Percentiles rank a stretch among this genome's conserved stretches.
phyloP scores from a whole-genome alignment of 257 asterid species.

The Fraxinus anomala region DNA sequence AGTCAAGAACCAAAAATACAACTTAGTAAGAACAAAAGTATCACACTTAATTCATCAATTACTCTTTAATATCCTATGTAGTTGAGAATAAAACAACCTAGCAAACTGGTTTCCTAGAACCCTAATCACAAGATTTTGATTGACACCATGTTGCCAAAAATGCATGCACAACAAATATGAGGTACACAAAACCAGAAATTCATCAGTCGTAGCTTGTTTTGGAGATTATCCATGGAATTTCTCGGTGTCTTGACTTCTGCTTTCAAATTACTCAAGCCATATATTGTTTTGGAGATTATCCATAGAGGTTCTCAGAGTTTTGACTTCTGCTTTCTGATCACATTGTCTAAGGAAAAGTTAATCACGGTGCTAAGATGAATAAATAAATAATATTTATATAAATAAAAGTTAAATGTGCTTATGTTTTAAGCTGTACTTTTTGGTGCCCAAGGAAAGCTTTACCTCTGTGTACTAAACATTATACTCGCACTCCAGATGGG shows the following conservation, averaged over 20 bases:
- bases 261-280: not conserved
- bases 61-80: constrained; percentile 22
- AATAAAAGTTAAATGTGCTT: not conserved
- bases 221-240: too few species aligned
- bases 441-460: not conserved
- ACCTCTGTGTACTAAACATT: too few species aligned
- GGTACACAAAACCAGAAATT: constrained; percentile 27
- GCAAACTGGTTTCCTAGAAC: too few species aligned
- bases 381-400: not conserved
- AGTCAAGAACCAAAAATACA: too few species aligned
- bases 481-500: too few species aligned
- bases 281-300: constrained; percentile 72
- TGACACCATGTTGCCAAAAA: constrained; percentile 15
- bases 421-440: not conserved
- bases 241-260: too few species aligned
- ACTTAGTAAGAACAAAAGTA: too few species aligned
- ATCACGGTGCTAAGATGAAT: constrained; percentile 36
- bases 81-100: not conserved
- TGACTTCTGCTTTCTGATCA: constrained; percentile 76
- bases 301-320: constrained; percentile 56
- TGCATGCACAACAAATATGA: constrained; percentile 13
- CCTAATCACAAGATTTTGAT: constrained; percentile 48
- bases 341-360: constrained; percentile 75
- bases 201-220: constrained; percentile 40
- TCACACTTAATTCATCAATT: constrained; percentile 27